Evolutionary conservation across 805 yeast species (phyloP).

Genomic region (Maudiozyma pseudohumilis): DNA sequence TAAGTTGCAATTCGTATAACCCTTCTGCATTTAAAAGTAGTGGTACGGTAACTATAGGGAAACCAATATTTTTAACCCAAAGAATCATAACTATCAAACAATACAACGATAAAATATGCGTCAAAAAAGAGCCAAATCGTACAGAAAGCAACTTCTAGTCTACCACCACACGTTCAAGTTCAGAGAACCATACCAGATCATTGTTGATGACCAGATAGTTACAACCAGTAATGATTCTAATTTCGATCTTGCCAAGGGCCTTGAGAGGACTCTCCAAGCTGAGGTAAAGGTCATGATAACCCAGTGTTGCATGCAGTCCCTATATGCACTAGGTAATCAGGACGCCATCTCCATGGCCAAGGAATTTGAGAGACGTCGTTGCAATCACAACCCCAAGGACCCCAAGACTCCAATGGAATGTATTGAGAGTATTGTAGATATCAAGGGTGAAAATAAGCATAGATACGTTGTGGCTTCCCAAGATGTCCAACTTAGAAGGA

Average conservation of each 20-base stretch:
- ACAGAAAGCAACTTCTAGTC: slow-evolving; percentile 84
- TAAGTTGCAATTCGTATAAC: background rate
- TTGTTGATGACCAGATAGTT: slow-evolving; percentile 75
- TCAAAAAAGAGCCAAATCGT: slow-evolving; percentile 90
- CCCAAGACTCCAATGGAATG: slow-evolving; percentile 66
- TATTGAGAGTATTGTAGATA: slow-evolving; percentile 54
- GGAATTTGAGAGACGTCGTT: slow-evolving; percentile 79
- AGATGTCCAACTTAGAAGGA: slow-evolving; percentile 55
- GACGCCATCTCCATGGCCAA: slow-evolving; percentile 75
- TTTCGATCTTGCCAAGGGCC: slow-evolving; percentile 72
- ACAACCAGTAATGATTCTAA: slow-evolving; percentile 54
- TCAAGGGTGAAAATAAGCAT: slow-evolving; percentile 77
- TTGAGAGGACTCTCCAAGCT: slow-evolving; percentile 70
- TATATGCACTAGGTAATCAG: slow-evolving; percentile 64
- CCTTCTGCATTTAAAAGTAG: background rate
- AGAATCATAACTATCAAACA: slow-evolving; percentile 16
- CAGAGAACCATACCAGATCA: slow-evolving; percentile 85
- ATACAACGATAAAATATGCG: slow-evolving; percentile 57
- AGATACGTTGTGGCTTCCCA: slow-evolving; percentile 86
- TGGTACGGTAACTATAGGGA: background rate
- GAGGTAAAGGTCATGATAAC: slow-evolving; percentile 87
- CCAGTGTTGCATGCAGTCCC: slow-evolving; percentile 85
- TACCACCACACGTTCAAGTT: slow-evolving; percentile 81
- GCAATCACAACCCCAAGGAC: slow-evolving; percentile 66
- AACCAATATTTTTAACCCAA: slow-evolving; percentile 6